Conservation (phyloP, 148 eudicot species). For the Polygonum aviculare region DNA sequence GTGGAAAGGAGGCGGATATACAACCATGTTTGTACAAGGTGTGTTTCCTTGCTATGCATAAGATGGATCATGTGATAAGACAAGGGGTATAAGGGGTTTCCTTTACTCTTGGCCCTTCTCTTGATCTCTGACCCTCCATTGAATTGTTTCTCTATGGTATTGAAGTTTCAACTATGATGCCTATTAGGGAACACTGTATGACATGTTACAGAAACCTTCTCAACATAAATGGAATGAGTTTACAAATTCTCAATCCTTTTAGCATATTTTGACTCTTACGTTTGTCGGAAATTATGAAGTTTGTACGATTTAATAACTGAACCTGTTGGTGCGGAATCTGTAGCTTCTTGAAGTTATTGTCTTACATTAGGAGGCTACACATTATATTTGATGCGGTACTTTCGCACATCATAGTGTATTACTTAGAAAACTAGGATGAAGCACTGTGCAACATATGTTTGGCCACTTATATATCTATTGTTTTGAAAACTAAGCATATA, state of each 20-base stretch:
- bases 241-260: neutral
- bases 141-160: neutral
- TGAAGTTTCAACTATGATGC: neutral
- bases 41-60: conserved; percentile 12
- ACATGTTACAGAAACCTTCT: neutral
- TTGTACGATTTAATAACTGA: neutral
- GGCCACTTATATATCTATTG: neutral
- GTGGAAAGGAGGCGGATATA: conserved; percentile 94
- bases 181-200: neutral
- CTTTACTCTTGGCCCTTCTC: neutral
- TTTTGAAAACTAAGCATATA: neutral
- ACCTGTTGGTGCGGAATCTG: neutral
- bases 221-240: neutral
- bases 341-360: neutral
- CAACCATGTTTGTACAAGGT: conserved; percentile 95
- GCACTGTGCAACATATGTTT: neutral
- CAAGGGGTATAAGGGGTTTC: neutral
- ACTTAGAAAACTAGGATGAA: neutral
- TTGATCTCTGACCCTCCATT: neutral
- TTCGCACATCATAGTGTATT: neutral
- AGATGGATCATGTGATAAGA: neutral
- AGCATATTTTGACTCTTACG: neutral
- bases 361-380: neutral
- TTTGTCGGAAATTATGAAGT: neutral
- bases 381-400: neutral